Conservation (phyloP, 305 asterid species). For the Fraxinus ornus region DNA sequence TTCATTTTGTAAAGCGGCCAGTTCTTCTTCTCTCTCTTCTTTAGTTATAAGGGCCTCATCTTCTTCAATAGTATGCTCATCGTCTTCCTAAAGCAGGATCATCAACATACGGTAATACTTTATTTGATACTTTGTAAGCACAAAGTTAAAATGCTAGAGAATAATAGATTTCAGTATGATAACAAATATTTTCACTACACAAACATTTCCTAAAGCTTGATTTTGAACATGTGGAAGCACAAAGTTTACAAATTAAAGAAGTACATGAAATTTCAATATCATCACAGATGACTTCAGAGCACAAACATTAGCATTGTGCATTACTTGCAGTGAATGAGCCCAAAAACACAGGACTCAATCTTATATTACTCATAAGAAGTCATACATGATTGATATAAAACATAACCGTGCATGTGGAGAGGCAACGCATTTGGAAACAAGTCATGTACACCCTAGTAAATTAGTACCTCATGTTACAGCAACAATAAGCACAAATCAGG, state of each 20-base stretch:
- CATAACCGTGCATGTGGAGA: background rate
- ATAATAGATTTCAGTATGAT: background rate
- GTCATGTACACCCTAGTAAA: background rate
- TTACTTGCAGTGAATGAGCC: conserved; percentile 15
- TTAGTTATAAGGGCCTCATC: conserved; percentile 90
- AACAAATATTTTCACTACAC: background rate
- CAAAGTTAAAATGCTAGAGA: background rate
- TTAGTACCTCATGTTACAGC: background rate
- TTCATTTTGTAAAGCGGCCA: conserved; percentile 79
- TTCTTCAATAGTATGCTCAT: conserved; percentile 93
- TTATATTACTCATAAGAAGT: conserved; percentile 19
- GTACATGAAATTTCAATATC: conserved; percentile 5
- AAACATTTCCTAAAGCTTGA: background rate
- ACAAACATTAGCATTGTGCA: conserved; percentile 9
- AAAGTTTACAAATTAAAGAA: background rate
- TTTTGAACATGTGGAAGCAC: background rate
- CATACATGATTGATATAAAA: conserved; percentile 9
- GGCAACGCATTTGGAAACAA: background rate
- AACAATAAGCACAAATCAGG: conserved; percentile 11
- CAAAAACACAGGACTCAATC: conserved; percentile 18
- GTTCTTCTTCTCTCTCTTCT: conserved; percentile 96
- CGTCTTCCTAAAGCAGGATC: conserved; percentile 84
- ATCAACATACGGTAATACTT: conserved; percentile 33
- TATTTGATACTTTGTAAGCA: conserved; percentile 30
- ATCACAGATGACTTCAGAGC: background rate